A percentile compares a stretch with the other conserved stretches of the same genome.
Evolutionary conservation across 352 stramenopile genomes (phyloP).

Genomic region (Phytopythium aichiense): DNA sequence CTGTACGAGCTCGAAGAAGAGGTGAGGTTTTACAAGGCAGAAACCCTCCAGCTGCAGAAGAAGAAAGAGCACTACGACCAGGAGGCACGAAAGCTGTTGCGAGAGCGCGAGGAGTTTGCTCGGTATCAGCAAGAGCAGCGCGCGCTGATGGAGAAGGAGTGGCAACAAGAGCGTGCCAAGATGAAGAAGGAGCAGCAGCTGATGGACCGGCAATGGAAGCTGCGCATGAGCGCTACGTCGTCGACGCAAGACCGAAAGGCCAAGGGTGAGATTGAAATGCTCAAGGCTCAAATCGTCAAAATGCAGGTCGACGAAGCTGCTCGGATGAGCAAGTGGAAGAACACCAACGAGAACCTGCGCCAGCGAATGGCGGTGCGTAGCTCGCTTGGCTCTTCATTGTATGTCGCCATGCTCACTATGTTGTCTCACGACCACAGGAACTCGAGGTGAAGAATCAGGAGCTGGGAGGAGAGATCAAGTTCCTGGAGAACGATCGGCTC

Average conservation of each 20-base stretch:
- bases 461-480: slow-evolving; percentile 69
- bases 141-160: slow-evolving; percentile 58
- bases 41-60: slow-evolving; percentile 75
- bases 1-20: slow-evolving; percentile 77
- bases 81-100: slow-evolving; percentile 47
- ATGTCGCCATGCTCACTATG: not conserved
- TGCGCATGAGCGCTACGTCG: slow-evolving; percentile 51
- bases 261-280: slow-evolving; percentile 55
- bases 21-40: slow-evolving; percentile 83
- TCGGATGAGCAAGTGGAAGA: slow-evolving; percentile 57
- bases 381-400: not conserved
- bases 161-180: slow-evolving; percentile 58
- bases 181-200: slow-evolving; percentile 73
- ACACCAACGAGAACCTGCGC: slow-evolving; percentile 55
- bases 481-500: slow-evolving; percentile 69
- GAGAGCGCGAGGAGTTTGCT: slow-evolving; percentile 45
- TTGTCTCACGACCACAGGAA: slow-evolving; percentile 30
- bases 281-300: slow-evolving; percentile 83
- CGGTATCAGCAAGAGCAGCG: slow-evolving; percentile 51
- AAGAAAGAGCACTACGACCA: slow-evolving; percentile 66
- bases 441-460: slow-evolving; percentile 75
- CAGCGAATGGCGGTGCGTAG: slow-evolving; percentile 54
- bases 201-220: slow-evolving; percentile 69
- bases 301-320: slow-evolving; percentile 71
- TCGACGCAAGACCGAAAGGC: slow-evolving; percentile 59